Conservation (phyloP, 192 early-diverging fungal species). For the Funneliformis mosseae region DNA sequence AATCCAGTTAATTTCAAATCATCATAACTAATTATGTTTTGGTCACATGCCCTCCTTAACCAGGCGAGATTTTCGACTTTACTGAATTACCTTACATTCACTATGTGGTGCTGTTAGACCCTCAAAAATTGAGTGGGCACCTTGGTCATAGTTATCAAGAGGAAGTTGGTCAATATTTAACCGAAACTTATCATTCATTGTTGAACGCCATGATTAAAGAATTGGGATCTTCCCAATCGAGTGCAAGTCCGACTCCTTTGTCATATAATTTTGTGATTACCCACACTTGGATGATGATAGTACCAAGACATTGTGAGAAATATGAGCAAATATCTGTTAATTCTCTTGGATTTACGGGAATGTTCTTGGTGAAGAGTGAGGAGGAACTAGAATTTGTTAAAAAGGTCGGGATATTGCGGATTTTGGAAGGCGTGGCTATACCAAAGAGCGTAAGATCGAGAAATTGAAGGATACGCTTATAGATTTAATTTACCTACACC, state of each 20-base stretch:
- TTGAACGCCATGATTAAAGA: constrained; percentile 53
- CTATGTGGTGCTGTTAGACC: constrained; percentile 39
- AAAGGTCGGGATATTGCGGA: constrained; percentile 33
- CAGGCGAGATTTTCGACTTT: constrained; percentile 46
- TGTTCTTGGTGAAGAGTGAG: constrained; percentile 45
- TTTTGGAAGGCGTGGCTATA: constrained; percentile 41
- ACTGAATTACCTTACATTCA: constrained; percentile 20
- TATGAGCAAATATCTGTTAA: constrained; percentile 44
- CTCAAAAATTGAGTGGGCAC: constrained; percentile 47
- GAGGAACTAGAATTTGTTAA: constrained; percentile 46
- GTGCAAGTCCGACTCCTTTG: constrained; percentile 5
- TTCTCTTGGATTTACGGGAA: constrained; percentile 57
- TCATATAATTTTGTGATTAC: constrained; percentile 62
- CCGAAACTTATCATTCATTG: constrained; percentile 50
- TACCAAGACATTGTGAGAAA: constrained; percentile 39
- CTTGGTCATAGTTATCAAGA: constrained; percentile 35
- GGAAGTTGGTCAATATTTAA: constrained; percentile 47
- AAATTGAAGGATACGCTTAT: neutral
- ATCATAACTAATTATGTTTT: neutral
- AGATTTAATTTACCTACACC: neutral
- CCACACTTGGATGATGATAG: constrained; percentile 55
- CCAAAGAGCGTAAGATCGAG: neutral
- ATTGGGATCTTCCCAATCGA: constrained; percentile 31
- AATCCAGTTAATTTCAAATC: neutral
- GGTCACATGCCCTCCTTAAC: neutral